These are phyloP conservation scores for Ustilago xerochloae DNA, from an alignment of 1,284 basidiomycete species.

Conservation along the genomic window DNA sequence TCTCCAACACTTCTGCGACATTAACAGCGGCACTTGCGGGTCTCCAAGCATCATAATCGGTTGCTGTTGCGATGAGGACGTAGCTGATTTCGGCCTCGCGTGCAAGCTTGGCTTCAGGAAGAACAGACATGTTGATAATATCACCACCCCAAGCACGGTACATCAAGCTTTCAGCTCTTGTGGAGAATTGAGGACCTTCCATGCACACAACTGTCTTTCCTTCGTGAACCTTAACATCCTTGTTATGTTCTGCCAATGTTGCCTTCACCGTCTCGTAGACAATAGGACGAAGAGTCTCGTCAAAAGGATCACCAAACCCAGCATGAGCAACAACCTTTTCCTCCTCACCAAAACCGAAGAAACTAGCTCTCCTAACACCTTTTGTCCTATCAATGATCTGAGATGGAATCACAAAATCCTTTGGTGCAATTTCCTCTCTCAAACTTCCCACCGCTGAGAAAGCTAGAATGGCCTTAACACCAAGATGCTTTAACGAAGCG, in stretches of 20 bases:
- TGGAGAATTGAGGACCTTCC: constrained; percentile 94
- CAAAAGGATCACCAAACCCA: constrained; percentile 82
- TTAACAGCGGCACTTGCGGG: constrained; percentile 83
- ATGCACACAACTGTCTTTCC: constrained; percentile 92
- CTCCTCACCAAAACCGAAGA: constrained; percentile 80
- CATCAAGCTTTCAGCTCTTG: constrained; percentile 93
- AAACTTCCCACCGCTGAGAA: constrained; percentile 97
- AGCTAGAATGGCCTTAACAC: constrained; percentile 87
- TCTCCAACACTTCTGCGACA: constrained; percentile 87
- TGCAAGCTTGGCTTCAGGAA: constrained; percentile 95
- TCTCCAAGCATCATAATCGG: constrained; percentile 72
- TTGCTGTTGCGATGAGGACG: constrained; percentile 64
- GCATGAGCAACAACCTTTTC: constrained; percentile 85
- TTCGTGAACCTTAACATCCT: constrained; percentile 72
- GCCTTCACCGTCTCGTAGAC: constrained; percentile 50
- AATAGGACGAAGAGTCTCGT: constrained; percentile 47
- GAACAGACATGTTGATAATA: constrained; percentile 79
- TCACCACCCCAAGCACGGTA: constrained; percentile 86
- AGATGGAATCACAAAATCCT: constrained; percentile 86
- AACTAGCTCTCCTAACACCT: constrained; percentile 83
- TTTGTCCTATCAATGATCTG: constrained; percentile 98
- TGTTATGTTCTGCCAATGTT: constrained; percentile 30
- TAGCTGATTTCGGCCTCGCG: constrained; percentile 86
- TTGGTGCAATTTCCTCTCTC: constrained; percentile 81
- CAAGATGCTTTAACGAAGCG: constrained; percentile 90